Percentiles rank a stretch among this genome's conserved stretches.
phyloP scores from a whole-genome alignment of 2,329 filamentous ascomycete genomes.

The Colletotrichum sp. region DNA sequence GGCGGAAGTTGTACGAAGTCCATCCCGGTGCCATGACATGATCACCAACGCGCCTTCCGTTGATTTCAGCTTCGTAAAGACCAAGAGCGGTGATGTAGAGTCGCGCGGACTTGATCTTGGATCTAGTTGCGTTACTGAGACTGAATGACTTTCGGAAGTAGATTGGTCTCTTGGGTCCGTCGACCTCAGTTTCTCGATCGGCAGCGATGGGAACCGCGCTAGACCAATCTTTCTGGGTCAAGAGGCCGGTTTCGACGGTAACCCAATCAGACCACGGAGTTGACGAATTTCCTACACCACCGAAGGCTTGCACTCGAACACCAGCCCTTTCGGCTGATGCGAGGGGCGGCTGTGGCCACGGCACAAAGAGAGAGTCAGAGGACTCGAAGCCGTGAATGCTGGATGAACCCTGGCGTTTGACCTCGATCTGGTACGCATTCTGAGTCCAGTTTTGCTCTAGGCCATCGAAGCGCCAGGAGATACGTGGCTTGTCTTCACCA shows the following conservation, averaged over 20 bases:
- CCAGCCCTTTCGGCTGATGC: conserved; percentile 32
- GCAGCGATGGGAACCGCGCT: conserved; percentile 32
- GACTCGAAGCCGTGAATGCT: conserved; percentile 33
- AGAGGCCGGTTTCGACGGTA: conserved; percentile 39
- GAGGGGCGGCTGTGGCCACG: conserved; percentile 46
- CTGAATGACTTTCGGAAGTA: conserved; percentile 15
- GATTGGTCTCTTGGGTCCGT: conserved; percentile 30
- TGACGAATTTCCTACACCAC: conserved; percentile 18
- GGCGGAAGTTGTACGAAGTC: conserved; percentile 54
- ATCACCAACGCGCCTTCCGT: conserved; percentile 46
- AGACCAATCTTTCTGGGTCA: conserved; percentile 33
- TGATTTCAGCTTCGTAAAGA: conserved; percentile 52
- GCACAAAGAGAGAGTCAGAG: conserved; percentile 42
- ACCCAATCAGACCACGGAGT: conserved; percentile 34
- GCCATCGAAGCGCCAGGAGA: conserved; percentile 51
- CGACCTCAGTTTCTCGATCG: conserved; percentile 29
- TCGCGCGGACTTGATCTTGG: conserved; percentile 33
- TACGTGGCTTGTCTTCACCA: conserved; percentile 44
- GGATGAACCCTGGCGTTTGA: conserved; percentile 27
- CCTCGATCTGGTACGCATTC: conserved; percentile 46
- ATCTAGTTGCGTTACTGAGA: conserved; percentile 24
- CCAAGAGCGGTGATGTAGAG: conserved; percentile 54
- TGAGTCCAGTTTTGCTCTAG: conserved; percentile 46
- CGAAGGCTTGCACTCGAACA: conserved; percentile 38
- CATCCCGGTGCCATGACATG: conserved; percentile 55